phyloP scores from a whole-genome alignment of 2,329 filamentous ascomycete genomes.

The Chaetomium strumarium region DNA sequence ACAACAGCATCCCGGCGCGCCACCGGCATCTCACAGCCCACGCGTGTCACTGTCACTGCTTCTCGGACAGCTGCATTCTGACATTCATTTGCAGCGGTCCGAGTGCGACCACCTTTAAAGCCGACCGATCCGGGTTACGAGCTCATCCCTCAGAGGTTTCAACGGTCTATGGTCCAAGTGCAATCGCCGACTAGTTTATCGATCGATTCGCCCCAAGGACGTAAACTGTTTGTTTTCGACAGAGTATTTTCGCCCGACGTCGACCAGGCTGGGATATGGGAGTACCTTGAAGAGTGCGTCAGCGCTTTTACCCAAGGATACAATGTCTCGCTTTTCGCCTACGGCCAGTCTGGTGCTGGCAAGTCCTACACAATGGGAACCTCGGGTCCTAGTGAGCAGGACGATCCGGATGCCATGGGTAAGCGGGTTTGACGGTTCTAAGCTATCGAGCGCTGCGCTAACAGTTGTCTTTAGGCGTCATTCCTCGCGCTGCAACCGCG shows the following conservation, averaged over 20 bases:
- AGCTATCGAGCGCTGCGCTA: background rate
- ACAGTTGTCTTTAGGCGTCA: slow-evolving; percentile 62
- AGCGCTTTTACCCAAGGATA: slow-evolving; percentile 89
- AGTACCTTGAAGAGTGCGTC: slow-evolving; percentile 87
- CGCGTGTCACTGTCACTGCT: slow-evolving; percentile 8
- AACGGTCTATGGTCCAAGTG: slow-evolving; percentile 85
- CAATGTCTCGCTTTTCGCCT: slow-evolving; percentile 95
- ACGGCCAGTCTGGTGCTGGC: slow-evolving; percentile 93
- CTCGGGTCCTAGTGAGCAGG: slow-evolving; percentile 74
- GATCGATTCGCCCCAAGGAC: slow-evolving; percentile 86
- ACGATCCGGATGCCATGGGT: slow-evolving; percentile 70
- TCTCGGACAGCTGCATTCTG: slow-evolving; percentile 15
- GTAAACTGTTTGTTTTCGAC: slow-evolving; percentile 95
- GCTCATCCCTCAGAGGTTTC: slow-evolving; percentile 91
- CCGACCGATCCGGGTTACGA: slow-evolving; percentile 86
- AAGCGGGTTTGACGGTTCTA: slow-evolving; percentile 33
- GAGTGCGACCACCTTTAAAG: slow-evolving; percentile 80
- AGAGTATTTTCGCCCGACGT: slow-evolving; percentile 83
- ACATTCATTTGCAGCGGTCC: slow-evolving; percentile 62
- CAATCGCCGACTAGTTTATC: slow-evolving; percentile 77
- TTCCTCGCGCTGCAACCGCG: slow-evolving; percentile 78
- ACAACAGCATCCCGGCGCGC: background rate
- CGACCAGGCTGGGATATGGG: slow-evolving; percentile 85
- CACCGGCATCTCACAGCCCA: background rate
- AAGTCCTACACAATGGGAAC: slow-evolving; percentile 99